Percentiles rank a stretch among this genome's conserved stretches.
phyloP scores from a whole-genome alignment of 768 basidiomycete species.

The Mycena olivaceomarginata region DNA sequence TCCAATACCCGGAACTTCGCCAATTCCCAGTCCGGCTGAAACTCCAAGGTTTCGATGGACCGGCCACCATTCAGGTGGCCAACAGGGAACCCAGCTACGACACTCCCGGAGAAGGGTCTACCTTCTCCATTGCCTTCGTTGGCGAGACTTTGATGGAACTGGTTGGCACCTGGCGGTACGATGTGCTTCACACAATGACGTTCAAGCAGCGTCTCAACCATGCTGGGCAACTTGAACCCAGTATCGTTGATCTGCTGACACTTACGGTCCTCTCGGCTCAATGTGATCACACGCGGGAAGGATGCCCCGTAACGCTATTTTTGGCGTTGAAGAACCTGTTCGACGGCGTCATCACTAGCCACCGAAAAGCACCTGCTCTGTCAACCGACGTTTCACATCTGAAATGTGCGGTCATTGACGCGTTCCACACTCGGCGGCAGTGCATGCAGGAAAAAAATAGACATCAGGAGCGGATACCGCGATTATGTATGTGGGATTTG shows the following conservation, averaged over 20 bases:
- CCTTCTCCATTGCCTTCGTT: slow-evolving; percentile 14
- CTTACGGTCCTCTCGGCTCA: slow-evolving; percentile 12
- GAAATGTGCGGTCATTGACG: slow-evolving; percentile 19
- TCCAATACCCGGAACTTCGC: slow-evolving; percentile 8
- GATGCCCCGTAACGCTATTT: slow-evolving; percentile 17
- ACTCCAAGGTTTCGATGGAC: slow-evolving; percentile 17
- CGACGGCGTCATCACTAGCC: slow-evolving; percentile 12
- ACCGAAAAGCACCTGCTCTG: slow-evolving; percentile 3
- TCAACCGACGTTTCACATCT: neutral
- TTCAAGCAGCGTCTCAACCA: slow-evolving; percentile 5
- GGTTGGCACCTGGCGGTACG: slow-evolving; percentile 24
- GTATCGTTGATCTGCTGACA: slow-evolving; percentile 19
- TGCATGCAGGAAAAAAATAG: slow-evolving; percentile 23
- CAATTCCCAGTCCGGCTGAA: slow-evolving; percentile 16
- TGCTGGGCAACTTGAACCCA: slow-evolving; percentile 3
- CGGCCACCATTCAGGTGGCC: slow-evolving; percentile 22
- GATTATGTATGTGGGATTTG: neutral
- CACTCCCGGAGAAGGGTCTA: slow-evolving; percentile 22
- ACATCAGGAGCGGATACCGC: slow-evolving; percentile 3
- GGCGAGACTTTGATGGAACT: slow-evolving; percentile 18
- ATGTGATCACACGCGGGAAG: slow-evolving; percentile 1
- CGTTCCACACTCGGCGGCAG: slow-evolving; percentile 8
- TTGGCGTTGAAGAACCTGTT: slow-evolving; percentile 15
- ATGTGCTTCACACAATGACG: slow-evolving; percentile 19
- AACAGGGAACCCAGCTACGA: slow-evolving; percentile 18